phyloP scores from a whole-genome alignment of 805 yeast species.

The Lachancea nothofagi region DNA sequence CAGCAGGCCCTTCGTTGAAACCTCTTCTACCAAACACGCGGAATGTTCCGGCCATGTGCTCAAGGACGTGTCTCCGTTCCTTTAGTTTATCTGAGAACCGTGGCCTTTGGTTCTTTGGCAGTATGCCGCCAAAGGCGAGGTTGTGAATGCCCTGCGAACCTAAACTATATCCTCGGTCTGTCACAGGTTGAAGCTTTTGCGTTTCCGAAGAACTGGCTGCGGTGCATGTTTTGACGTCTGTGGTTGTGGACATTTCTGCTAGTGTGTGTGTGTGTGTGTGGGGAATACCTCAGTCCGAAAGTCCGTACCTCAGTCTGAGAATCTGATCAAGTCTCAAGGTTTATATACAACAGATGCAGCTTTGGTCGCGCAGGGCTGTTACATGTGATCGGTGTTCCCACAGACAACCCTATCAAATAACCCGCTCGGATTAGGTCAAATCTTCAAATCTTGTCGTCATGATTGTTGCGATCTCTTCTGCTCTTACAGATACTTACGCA shows the following conservation, averaged over 20 bases:
- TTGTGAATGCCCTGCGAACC: conserved; percentile 21
- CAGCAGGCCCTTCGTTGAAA: conserved; percentile 73
- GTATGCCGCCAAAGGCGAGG: conserved; percentile 16
- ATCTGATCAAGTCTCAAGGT: too few species aligned
- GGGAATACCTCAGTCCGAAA: not conserved
- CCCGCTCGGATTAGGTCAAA: too few species aligned
- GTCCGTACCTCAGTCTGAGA: not conserved
- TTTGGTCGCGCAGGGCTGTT: too few species aligned
- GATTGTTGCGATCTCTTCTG: too few species aligned
- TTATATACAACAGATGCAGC: too few species aligned
- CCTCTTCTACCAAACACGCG: conserved; percentile 76
- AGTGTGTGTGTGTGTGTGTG: not conserved
- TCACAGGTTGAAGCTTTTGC: conserved; percentile 2
- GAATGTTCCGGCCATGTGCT: conserved; percentile 84
- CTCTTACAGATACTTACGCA: too few species aligned
- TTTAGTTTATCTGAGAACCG: conserved; percentile 15
- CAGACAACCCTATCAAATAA: too few species aligned
- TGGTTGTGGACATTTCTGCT: conserved; percentile 2
- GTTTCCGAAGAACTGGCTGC: not conserved
- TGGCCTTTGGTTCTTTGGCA: conserved; percentile 17
- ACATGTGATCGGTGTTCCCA: too few species aligned
- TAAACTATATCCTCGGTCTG: conserved; percentile 1
- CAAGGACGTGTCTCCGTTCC: conserved; percentile 26
- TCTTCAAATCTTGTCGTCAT: too few species aligned
- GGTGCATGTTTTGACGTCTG: not conserved